These are phyloP conservation scores for Epicoccum nigrum DNA, from an alignment of 2,329 filamentous ascomycete species.

Conservation along the genomic window DNA sequence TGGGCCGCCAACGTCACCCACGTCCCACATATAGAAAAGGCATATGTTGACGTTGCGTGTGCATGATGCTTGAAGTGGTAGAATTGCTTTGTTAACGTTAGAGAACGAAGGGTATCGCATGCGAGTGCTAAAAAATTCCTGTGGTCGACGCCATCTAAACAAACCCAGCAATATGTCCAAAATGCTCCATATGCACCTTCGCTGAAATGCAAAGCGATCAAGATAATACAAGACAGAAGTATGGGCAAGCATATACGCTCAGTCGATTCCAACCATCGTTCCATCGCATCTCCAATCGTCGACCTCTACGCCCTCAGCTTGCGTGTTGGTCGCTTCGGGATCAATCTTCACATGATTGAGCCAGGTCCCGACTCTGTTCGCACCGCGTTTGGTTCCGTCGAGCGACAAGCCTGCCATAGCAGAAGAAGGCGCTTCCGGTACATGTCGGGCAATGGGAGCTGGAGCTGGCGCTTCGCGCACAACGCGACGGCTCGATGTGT, in stretches of 20 bases:
- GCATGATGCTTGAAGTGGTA: neutral
- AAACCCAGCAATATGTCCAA: conserved; percentile 10
- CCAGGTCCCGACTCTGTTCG: conserved; percentile 49
- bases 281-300: conserved; percentile 46
- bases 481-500: conserved; percentile 34
- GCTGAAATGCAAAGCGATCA: conserved; percentile 13
- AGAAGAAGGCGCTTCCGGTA: conserved; percentile 31
- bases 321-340: conserved; percentile 43
- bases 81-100: neutral
- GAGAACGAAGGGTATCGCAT: conserved; percentile 16
- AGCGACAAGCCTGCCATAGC: conserved; percentile 47
- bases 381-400: conserved; percentile 44
- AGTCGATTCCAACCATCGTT: conserved; percentile 45
- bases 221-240: conserved; percentile 12
- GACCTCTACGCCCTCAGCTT: conserved; percentile 40
- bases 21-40: conserved; percentile 2
- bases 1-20: conserved; percentile 7
- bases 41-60: conserved; percentile 1
- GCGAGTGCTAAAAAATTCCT: neutral
- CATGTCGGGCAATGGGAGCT: conserved; percentile 14
- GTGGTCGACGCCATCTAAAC: neutral
- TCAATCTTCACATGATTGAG: conserved; percentile 46
- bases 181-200: conserved; percentile 16
- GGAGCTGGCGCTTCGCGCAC: conserved; percentile 28
- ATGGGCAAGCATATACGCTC: conserved; percentile 18